Percentiles rank a stretch among this genome's conserved stretches.
These are phyloP conservation scores for Isoetes engelmannii DNA, from an alignment of 83 land plant genomes.

Conservation along the genomic window DNA sequence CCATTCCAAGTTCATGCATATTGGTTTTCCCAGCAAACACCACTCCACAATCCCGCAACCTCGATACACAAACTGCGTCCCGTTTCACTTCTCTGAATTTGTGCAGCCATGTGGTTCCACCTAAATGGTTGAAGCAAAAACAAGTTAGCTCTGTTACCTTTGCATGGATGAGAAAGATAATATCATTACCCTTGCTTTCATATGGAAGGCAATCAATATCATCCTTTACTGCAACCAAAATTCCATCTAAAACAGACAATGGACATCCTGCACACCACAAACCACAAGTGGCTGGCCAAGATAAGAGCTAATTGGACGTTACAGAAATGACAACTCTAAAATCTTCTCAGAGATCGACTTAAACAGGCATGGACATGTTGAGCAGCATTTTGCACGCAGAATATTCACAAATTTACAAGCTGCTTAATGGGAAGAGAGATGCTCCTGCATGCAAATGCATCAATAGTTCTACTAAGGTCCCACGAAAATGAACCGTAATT, in stretches of 20 bases:
- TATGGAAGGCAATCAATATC: slow-evolving; percentile 40
- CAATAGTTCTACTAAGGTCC: too few relatives aligned
- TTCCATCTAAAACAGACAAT: slow-evolving; percentile 35
- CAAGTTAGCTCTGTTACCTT: not conserved
- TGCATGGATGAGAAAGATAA: not conserved
- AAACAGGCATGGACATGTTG: too few relatives aligned
- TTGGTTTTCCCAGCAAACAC: slow-evolving; percentile 82
- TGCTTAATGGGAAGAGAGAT: too few relatives aligned
- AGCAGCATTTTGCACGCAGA: too few relatives aligned
- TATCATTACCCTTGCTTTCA: slow-evolving; percentile 24
- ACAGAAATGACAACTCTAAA: too few relatives aligned
- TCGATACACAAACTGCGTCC: slow-evolving; percentile 82
- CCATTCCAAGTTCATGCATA: slow-evolving; percentile 93
- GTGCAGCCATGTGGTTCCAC: slow-evolving; percentile 74
- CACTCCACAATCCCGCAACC: slow-evolving; percentile 79
- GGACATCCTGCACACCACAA: slow-evolving; percentile 22
- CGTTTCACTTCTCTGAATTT: slow-evolving; percentile 48
- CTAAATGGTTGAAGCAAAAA: slow-evolving; percentile 28
- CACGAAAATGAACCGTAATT: too few relatives aligned
- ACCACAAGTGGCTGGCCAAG: not conserved
- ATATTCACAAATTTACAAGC: too few relatives aligned
- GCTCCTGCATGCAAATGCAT: too few relatives aligned
- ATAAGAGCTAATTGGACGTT: too few relatives aligned
- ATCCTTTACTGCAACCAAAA: slow-evolving; percentile 38
- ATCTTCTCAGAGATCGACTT: too few relatives aligned